phyloP scores from a whole-genome alignment of 352 stramenopile genomes.

The Peronospora destructor region DNA sequence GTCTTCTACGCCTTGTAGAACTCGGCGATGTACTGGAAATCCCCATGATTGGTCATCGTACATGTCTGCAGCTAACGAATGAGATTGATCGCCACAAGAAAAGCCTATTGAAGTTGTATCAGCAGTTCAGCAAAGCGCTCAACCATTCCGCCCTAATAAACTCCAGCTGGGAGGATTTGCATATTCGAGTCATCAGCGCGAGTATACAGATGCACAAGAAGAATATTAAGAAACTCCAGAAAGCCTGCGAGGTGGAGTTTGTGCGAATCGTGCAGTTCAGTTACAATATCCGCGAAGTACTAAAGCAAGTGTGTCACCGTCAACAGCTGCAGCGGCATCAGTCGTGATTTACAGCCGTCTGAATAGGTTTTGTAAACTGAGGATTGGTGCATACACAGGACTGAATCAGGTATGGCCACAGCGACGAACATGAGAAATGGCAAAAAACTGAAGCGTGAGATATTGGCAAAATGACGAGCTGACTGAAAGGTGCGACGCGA shows the following conservation, averaged over 20 bases:
- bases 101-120: constrained; percentile 32
- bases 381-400: constrained; percentile 1
- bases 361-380: constrained; percentile 9
- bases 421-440: constrained; percentile 1
- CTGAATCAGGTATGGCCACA: constrained; percentile 1
- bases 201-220: constrained; percentile 44
- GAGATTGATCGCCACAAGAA: constrained; percentile 40
- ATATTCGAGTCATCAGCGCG: constrained; percentile 36
- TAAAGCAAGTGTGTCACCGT: constrained; percentile 40
- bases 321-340: constrained; percentile 25
- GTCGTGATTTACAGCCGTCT: constrained; percentile 16
- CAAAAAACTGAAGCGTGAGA: constrained; percentile 6
- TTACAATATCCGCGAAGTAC: constrained; percentile 32
- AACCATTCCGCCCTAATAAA: constrained; percentile 25
- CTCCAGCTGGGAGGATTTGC: constrained; percentile 32
- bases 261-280: constrained; percentile 72
- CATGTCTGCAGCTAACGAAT: constrained; percentile 45
- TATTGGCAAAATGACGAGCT: constrained; percentile 9
- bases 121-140: constrained; percentile 36
- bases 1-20: constrained; percentile 38
- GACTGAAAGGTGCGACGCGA: neutral
- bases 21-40: constrained; percentile 63
- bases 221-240: constrained; percentile 32
- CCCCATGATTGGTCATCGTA: constrained; percentile 41
- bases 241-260: constrained; percentile 59